Conservation (phyloP, 148 eudicot species). For the Limonium bicolor region DNA sequence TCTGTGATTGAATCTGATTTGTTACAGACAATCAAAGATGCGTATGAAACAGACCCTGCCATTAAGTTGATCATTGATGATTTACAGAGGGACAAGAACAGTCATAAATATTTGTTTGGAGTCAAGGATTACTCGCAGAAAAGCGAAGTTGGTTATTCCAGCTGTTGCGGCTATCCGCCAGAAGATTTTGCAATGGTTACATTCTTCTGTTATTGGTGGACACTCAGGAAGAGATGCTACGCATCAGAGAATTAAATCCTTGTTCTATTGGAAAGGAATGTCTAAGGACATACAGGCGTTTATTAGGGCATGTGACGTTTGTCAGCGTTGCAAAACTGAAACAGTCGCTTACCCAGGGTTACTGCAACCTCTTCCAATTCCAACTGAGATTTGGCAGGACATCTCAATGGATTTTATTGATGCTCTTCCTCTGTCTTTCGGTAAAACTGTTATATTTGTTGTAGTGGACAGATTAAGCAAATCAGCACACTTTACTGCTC, state of each 20-base stretch:
- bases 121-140: neutral
- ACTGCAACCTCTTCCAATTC: neutral
- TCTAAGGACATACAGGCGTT: neutral
- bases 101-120: neutral
- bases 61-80: neutral
- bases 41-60: neutral
- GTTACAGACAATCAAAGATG: neutral
- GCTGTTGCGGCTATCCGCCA: neutral
- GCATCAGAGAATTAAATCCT: neutral
- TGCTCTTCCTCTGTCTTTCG: neutral
- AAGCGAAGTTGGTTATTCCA: neutral
- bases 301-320: neutral
- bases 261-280: neutral
- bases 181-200: neutral
- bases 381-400: neutral
- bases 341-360: neutral
- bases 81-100: neutral
- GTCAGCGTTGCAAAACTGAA: neutral
- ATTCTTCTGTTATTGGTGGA: neutral
- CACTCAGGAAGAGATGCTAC: neutral
- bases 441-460: neutral
- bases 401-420: constrained; percentile 10
- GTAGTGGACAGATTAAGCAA: constrained; percentile 9
- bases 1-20: neutral
- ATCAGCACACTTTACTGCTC: constrained; percentile 6